Conservation (phyloP, 2,329 filamentous ascomycete genomes). For the Tolypocladium paradoxum region DNA sequence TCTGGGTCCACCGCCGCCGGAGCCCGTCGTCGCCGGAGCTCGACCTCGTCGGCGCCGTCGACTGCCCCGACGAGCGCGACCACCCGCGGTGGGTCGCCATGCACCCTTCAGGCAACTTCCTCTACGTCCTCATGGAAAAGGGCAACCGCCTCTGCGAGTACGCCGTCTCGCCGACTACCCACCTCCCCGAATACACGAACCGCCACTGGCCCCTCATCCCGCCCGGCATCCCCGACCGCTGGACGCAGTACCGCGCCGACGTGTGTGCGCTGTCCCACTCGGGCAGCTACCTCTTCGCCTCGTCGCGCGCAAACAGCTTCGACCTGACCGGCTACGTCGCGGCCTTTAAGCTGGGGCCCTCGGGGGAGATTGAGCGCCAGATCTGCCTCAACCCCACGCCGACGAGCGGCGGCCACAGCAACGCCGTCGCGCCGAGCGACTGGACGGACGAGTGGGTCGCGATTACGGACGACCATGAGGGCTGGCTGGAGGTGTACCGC, state of each 20-base stretch:
- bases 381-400: constrained; percentile 75
- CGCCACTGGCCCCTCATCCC: constrained; percentile 71
- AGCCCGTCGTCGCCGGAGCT: constrained; percentile 27
- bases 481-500: constrained; percentile 78
- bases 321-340: constrained; percentile 73
- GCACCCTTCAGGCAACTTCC: constrained; percentile 64
- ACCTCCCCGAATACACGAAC: constrained; percentile 68
- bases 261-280: constrained; percentile 65
- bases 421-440: constrained; percentile 73
- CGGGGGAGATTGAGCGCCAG: constrained; percentile 65
- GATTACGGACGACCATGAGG: constrained; percentile 78
- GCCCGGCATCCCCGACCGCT: constrained; percentile 46
- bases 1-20: constrained; percentile 76
- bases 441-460: constrained; percentile 87
- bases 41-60: constrained; percentile 59
- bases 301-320: constrained; percentile 66
- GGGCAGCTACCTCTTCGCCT: constrained; percentile 71
- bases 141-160: constrained; percentile 78
- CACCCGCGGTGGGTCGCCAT: constrained; percentile 85
- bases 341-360: constrained; percentile 60
- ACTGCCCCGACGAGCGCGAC: constrained; percentile 60
- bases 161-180: constrained; percentile 62
- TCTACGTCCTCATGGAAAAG: constrained; percentile 85
- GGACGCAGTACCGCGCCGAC: constrained; percentile 69
- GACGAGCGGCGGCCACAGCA: constrained; percentile 79